Conservation (phyloP, 176 grass and related monocot genomes). For the Oryza punctata region DNA sequence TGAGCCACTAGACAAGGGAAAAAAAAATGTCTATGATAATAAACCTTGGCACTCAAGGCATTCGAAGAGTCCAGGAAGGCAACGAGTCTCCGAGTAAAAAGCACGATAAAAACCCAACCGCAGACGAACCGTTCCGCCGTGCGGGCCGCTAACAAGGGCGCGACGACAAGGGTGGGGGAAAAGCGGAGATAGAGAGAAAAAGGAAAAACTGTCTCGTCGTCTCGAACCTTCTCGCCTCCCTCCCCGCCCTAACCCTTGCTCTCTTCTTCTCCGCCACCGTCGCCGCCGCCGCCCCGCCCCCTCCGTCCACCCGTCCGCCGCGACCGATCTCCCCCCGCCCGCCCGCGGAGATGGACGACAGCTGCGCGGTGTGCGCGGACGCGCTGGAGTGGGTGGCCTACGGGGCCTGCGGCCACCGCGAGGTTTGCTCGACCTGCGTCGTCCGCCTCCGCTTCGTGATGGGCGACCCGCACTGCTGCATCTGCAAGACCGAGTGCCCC, state of each 20-base stretch:
- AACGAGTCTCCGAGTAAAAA: not conserved
- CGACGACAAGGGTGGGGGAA: not conserved
- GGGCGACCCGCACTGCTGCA: constrained; percentile 72
- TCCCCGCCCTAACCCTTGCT: not conserved
- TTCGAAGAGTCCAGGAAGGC: not conserved
- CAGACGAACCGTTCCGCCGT: not conserved
- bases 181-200: not conserved
- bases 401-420: constrained; percentile 76
- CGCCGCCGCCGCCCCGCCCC: not conserved
- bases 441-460: constrained; percentile 86
- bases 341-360: not conserved
- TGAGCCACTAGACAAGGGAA: too few relatives aligned
- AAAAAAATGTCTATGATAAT: too few relatives aligned
- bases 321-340: not conserved
- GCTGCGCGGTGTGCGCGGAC: not conserved
- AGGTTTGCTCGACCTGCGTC: constrained; percentile 93
- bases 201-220: not conserved
- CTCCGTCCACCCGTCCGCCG: not conserved
- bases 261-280: not conserved
- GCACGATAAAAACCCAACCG: not conserved
- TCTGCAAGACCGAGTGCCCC: constrained; percentile 81
- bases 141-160: not conserved
- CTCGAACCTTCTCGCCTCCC: not conserved
- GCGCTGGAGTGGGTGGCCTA: not conserved
- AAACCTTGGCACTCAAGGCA: too few relatives aligned